Conservation (phyloP, 2,329 filamentous ascomycete species). For the Plectosphaerella sp. region DNA sequence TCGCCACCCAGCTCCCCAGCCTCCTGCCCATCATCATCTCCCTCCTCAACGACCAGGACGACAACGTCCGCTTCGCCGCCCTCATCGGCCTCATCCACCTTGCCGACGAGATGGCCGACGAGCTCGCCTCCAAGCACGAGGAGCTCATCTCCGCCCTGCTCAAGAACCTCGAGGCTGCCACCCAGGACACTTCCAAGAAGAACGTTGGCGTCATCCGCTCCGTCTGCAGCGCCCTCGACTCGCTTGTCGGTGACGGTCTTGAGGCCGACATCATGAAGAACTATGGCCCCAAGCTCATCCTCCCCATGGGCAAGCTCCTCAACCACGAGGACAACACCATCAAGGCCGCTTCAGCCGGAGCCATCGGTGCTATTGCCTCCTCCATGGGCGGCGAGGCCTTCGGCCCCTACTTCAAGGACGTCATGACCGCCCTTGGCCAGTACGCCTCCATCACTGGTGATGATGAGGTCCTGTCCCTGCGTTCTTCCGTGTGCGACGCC, state of each 20-base stretch:
- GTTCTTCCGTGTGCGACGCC: constrained; percentile 85
- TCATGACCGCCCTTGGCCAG: constrained; percentile 82
- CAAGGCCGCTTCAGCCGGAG: constrained; percentile 84
- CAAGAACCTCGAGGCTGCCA: constrained; percentile 82
- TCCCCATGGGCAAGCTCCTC: constrained; percentile 79
- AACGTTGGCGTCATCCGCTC: constrained; percentile 84
- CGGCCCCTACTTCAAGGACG: constrained; percentile 84
- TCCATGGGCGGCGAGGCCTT: constrained; percentile 80
- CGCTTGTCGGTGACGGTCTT: constrained; percentile 82
- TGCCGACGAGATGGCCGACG: constrained; percentile 89
- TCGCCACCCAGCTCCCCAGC: constrained; percentile 83
- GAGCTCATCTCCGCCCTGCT: constrained; percentile 79
- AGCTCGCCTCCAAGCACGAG: constrained; percentile 81
- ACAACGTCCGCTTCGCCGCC: constrained; percentile 80
- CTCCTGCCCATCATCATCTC: constrained; percentile 82
- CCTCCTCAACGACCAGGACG: constrained; percentile 79
- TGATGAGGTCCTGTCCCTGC: constrained; percentile 84
- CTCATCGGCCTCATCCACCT: constrained; percentile 84
- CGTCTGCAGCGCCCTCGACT: constrained; percentile 85
- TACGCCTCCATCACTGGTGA: constrained; percentile 84
- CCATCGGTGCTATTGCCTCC: constrained; percentile 84
- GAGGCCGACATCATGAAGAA: constrained; percentile 75
- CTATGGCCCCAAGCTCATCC: constrained; percentile 79
- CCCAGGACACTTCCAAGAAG: constrained; percentile 65
- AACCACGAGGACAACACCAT: constrained; percentile 81